These are phyloP conservation scores for Ambrosiella xylebori DNA, from an alignment of 2,329 filamentous ascomycete genomes.

Conservation along the genomic window DNA sequence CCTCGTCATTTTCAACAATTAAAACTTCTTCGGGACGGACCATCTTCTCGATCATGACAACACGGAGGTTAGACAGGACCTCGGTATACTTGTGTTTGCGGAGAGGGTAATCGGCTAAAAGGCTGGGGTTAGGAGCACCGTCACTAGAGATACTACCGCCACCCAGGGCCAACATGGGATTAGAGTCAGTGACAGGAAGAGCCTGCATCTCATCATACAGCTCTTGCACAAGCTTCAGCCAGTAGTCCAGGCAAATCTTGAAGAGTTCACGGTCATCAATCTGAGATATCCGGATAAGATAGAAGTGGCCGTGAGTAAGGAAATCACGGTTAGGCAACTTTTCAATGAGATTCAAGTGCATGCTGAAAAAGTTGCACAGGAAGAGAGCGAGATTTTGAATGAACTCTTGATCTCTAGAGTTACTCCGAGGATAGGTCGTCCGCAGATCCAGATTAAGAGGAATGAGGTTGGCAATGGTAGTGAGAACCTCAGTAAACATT, in stretches of 20 bases:
- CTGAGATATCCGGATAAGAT: constrained; percentile 93
- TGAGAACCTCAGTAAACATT: constrained; percentile 96
- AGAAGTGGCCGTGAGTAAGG: constrained; percentile 90
- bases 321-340: constrained; percentile 90
- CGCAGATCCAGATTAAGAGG: constrained; percentile 81
- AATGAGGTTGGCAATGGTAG: constrained; percentile 83
- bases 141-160: constrained; percentile 51
- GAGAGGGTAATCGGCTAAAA: constrained; percentile 80
- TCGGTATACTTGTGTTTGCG: constrained; percentile 97
- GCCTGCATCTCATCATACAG: constrained; percentile 98
- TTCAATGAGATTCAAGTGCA: constrained; percentile 83
- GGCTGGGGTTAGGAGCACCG: constrained; percentile 66
- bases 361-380: constrained; percentile 90
- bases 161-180: constrained; percentile 64
- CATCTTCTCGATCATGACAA: constrained; percentile 99
- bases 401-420: constrained; percentile 88
- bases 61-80: constrained; percentile 79
- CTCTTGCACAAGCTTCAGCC: constrained; percentile 95
- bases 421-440: constrained; percentile 77
- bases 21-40: constrained; percentile 93
- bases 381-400: constrained; percentile 94
- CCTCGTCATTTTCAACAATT: constrained; percentile 98
- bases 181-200: constrained; percentile 81
- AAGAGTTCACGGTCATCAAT: constrained; percentile 98
- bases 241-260: constrained; percentile 98